A percentile compares a stretch with the other conserved stretches of the same genome.
Conservation (phyloP, 164 flowering plant species). For the Magnolia sinica region DNA sequence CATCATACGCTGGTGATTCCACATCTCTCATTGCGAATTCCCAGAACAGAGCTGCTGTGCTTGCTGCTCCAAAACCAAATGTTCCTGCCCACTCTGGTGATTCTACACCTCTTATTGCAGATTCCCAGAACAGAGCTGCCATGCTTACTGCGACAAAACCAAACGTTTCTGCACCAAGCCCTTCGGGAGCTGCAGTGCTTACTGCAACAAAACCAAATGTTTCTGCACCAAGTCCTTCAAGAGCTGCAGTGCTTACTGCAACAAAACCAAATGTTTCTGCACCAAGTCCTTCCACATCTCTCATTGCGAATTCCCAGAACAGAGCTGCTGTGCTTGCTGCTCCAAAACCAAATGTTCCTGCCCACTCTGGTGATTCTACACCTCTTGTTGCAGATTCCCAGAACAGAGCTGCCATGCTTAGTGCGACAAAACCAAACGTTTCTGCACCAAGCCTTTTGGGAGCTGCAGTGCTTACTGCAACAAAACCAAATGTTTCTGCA, state of each 20-base stretch:
- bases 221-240: background rate
- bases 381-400: background rate
- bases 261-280: background rate
- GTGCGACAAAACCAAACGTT: background rate
- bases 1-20: background rate
- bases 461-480: background rate
- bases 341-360: background rate
- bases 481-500: background rate
- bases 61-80: background rate
- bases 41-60: background rate
- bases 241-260: background rate
- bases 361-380: background rate
- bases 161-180: background rate
- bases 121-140: background rate
- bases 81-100: background rate
- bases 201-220: background rate
- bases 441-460: background rate
- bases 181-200: background rate
- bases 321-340: background rate
- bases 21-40: background rate
- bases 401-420: background rate
- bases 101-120: background rate
- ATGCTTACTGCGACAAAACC: background rate
- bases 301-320: background rate
- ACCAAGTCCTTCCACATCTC: background rate